Evolutionary conservation across 805 yeast species (phyloP).

Genomic region (Metschnikowia continentalis): DNA sequence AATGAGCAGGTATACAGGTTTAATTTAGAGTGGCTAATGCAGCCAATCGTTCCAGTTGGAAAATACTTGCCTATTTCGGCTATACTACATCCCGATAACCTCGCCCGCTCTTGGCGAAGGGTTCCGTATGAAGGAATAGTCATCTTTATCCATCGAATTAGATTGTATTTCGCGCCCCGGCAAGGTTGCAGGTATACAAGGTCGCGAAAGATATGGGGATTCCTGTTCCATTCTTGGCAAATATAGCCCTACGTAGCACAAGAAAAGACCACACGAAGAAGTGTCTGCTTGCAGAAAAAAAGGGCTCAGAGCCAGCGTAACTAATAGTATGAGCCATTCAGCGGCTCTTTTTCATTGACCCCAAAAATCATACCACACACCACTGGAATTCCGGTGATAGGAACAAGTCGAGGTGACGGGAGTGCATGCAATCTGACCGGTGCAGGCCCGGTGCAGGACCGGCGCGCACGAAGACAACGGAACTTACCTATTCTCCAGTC

Average conservation of each 20-base stretch:
- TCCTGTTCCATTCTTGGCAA: neutral
- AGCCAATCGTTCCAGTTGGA: too few species aligned
- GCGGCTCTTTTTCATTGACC: neutral
- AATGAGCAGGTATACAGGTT: too few species aligned
- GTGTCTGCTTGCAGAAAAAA: too few species aligned
- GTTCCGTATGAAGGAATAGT: neutral
- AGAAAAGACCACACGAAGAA: too few species aligned
- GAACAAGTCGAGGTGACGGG: neutral
- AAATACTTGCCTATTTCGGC: neutral
- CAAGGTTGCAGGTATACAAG: neutral
- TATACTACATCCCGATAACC: neutral
- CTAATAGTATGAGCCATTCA: too few species aligned
- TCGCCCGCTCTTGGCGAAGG: neutral
- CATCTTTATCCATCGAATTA: conserved; percentile 1
- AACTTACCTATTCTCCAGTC: neutral
- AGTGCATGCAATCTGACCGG: neutral
- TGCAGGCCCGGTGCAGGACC: neutral
- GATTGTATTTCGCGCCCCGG: neutral
- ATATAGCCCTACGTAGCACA: neutral
- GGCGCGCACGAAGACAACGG: neutral
- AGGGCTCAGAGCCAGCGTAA: too few species aligned
- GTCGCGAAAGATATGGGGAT: conserved; percentile 2
- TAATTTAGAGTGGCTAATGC: too few species aligned
- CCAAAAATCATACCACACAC: neutral
- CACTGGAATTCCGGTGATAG: neutral